These are phyloP conservation scores for Verticillium nonalfalfae DNA, from an alignment of 2,329 filamentous ascomycete genomes.

Conservation along the genomic window DNA sequence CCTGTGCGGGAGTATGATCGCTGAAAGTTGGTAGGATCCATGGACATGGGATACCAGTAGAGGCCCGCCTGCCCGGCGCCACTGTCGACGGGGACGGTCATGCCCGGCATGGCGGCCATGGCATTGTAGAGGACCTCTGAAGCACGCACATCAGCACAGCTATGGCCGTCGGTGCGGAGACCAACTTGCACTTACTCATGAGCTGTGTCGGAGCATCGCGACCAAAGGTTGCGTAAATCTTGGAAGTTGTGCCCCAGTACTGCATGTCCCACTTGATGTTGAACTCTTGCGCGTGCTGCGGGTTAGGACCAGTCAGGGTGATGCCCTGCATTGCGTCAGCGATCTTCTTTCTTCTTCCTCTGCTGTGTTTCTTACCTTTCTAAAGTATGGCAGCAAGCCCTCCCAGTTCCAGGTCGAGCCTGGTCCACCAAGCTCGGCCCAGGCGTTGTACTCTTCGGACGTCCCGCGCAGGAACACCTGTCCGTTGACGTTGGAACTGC, in stretches of 20 bases:
- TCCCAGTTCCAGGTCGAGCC: constrained; percentile 35
- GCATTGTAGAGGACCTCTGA: constrained; percentile 13
- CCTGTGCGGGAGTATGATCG: constrained; percentile 19
- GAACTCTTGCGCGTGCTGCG: constrained; percentile 9
- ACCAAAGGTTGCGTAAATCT: constrained; percentile 11
- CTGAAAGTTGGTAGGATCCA: constrained; percentile 12
- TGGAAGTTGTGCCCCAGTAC: constrained; percentile 12
- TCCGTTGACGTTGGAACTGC: constrained; percentile 30
- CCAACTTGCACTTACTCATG: constrained; percentile 7
- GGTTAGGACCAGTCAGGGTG: constrained; percentile 12
- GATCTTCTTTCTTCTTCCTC: background rate
- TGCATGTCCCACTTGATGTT: constrained; percentile 13
- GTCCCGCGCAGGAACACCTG: constrained; percentile 28
- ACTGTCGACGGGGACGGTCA: constrained; percentile 16
- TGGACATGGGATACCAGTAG: constrained; percentile 18
- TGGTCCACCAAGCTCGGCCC: constrained; percentile 35
- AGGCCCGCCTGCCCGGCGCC: constrained; percentile 17
- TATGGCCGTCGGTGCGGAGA: accelerated
- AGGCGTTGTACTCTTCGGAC: constrained; percentile 33
- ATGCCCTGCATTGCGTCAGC: constrained; percentile 2
- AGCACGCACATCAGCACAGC: background rate
- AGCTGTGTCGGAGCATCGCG: constrained; percentile 7
- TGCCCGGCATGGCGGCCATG: constrained; percentile 17
- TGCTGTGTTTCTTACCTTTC: constrained; percentile 23
- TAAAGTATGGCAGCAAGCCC: constrained; percentile 34